Base-by-base conservation (phyloP, 2,329 filamentous ascomycete genomes). In the Epichloe amarillans region DNA sequence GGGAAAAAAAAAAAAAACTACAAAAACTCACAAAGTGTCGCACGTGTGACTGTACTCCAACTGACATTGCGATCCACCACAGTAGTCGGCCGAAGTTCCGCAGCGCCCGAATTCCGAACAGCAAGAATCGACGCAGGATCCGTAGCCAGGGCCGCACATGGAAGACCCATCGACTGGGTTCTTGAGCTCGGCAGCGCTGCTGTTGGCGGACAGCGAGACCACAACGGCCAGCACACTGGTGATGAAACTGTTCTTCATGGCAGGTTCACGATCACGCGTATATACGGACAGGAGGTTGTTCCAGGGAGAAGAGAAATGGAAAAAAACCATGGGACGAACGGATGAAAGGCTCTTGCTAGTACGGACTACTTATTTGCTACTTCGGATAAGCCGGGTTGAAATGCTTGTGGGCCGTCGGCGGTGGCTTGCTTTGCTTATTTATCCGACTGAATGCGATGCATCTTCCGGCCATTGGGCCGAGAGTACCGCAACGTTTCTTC, bases 11-110 rank as follows among this genome's bases (percentile, higher is more conserved):
- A 26, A n/a, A n/a, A n/a, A n/a, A n/a, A n/a, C n/a, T n/a, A n/a
- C n/a, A n/a, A n/a, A 23, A 21, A 61, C 68, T 64, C 58, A 70
- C 68, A 69, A 64, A 53, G 67, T 67, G 53, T 70, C 66, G 62
- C 68, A 70, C 39, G 62, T 59, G 50, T 69, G 64, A 52, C 67
- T 66, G 56, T 65, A 71, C 11, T 64, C 62, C 38, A 71, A 56
- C 52, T 69, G 68, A 52, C 68, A 70, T 41, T 60, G 58, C 4
- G 66, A 68, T 33, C 67, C 68, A 43, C 56, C 61, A 52, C 68
- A 70, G 52, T 61, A 68, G 14, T 64, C 62, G 33, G 49, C 52
- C 15, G 57, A 57, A 3, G 59, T 67, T 49, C 68, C 68, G 59
- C 68, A 70, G 55, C 61, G 65, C 37, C 66, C 66, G 47, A 56